phyloP scores from a whole-genome alignment of 148 eudicot species.

The Mesembryanthemum crystallinum region DNA sequence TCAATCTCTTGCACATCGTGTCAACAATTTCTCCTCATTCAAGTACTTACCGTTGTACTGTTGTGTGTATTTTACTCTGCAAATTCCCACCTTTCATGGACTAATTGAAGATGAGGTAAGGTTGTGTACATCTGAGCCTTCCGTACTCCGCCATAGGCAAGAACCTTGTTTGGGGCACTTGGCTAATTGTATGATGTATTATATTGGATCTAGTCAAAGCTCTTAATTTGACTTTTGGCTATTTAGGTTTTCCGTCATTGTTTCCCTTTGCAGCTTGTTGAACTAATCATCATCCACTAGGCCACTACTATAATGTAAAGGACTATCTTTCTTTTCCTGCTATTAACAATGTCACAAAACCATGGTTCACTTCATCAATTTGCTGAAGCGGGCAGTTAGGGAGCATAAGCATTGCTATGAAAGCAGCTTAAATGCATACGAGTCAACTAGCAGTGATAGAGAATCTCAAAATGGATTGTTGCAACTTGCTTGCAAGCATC shows the following conservation, averaged over 20 bases:
- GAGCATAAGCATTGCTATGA: not conserved
- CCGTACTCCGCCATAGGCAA: not conserved
- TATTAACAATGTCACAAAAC: not conserved
- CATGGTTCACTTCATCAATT: not conserved
- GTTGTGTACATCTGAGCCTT: not conserved
- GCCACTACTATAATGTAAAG: not conserved
- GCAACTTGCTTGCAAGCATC: not conserved
- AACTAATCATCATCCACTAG: not conserved
- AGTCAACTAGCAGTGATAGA: not conserved
- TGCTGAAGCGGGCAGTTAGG: not conserved
- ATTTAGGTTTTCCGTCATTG: not conserved
- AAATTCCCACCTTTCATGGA: not conserved
- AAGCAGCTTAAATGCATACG: not conserved
- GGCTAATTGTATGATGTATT: not conserved
- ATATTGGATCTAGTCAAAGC: not conserved
- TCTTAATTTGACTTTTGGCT: not conserved
- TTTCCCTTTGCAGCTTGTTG: not conserved
- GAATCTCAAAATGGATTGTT: not conserved
- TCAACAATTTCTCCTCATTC: not conserved
- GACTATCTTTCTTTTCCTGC: not conserved
- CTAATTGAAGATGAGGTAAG: not conserved
- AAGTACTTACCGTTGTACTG: not conserved
- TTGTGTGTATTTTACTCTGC: not conserved
- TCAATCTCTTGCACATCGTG: not conserved
- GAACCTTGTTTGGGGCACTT: not conserved